Evolutionary conservation across 257 asterid genomes (phyloP).

Genomic region (Asclepias syriaca): DNA sequence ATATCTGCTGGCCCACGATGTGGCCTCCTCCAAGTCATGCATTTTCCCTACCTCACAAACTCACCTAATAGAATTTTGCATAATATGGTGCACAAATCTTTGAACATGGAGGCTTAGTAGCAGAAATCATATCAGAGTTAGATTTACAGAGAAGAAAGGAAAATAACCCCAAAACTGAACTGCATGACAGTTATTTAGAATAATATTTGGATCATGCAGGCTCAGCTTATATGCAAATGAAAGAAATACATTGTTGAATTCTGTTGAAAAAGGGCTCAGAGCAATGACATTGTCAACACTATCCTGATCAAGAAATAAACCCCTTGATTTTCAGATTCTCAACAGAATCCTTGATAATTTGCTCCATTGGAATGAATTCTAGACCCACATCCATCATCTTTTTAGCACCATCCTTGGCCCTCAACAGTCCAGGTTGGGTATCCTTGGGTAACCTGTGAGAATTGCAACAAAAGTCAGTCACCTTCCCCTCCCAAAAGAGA

Average conservation of each 20-base stretch:
- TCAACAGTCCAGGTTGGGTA: constrained; percentile 63
- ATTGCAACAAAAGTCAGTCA: too few species aligned
- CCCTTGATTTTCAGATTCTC: constrained; percentile 71
- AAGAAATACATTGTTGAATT: too few species aligned
- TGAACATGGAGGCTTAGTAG: too few species aligned
- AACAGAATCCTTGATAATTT: constrained; percentile 67
- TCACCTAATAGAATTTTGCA: too few species aligned
- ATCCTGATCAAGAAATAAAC: constrained; percentile 34
- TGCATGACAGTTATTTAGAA: neutral
- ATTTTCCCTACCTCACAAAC: too few species aligned
- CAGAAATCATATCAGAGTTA: too few species aligned
- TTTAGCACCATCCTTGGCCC: constrained; percentile 57
- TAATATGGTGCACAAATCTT: too few species aligned
- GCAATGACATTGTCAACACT: constrained; percentile 14
- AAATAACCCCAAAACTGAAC: neutral
- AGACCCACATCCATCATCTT: constrained; percentile 71
- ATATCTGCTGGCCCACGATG: too few species aligned
- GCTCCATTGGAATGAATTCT: constrained; percentile 64
- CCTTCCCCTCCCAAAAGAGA: too few species aligned
- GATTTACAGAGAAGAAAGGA: neutral
- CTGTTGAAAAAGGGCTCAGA: neutral
- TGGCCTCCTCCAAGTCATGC: too few species aligned
- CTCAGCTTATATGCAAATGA: neutral
- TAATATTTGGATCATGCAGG: neutral
- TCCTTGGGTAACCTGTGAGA: constrained; percentile 61